Evolutionary conservation across 768 basidiomycete genomes (phyloP), one percentile per base, ranked within the genome.

Genomic region (Agrocybe pediades): DNA sequence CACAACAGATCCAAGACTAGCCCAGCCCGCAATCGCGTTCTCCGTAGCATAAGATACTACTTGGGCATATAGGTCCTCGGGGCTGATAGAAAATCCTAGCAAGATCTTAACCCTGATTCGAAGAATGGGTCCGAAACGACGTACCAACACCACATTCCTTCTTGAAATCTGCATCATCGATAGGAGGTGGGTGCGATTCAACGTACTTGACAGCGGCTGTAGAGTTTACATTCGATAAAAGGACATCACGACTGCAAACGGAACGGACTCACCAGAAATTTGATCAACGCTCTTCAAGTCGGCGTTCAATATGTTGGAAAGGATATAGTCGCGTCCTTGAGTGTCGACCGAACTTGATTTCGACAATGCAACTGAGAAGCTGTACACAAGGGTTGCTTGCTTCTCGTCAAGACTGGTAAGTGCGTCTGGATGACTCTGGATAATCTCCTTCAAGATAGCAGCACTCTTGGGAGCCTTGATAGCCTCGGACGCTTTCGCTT

Each of bases 61-160:
- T 19, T 79, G 71, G 1, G 65, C 65, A 13, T 79, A 69, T 8
- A 98, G 74, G 55, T 92, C 83, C 41, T 79, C 81, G 0, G 84
- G 59, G 0, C 88, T 83, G 53, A 98, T 88, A 51, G 75, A 82
- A 70, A 95, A 90, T 15, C 92, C 95, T 98, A 21, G 62, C 24
- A 49, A 21, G 19, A 43, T 27, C 17, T 19, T 6, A 49, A 19
- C 52, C 56, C 17, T 6, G 43, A 33, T n/a, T 33, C 6, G 33
- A 26, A 41, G n/a, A 48, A 49, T 3, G 16, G 30, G 16, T 41
- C 9, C 30, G 25, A n/a, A 29, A 21, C 41, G 25, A 33, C 92
- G 61, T 56, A 94, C 96, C 96, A 54, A 98, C 86, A 57, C 96
- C 96, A 66, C 92, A 94, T 9, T 82, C 75, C 57, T 79, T 74